Evolutionary conservation across 148 eudicot genomes (phyloP).

Genomic region (Linanthus parryae): DNA sequence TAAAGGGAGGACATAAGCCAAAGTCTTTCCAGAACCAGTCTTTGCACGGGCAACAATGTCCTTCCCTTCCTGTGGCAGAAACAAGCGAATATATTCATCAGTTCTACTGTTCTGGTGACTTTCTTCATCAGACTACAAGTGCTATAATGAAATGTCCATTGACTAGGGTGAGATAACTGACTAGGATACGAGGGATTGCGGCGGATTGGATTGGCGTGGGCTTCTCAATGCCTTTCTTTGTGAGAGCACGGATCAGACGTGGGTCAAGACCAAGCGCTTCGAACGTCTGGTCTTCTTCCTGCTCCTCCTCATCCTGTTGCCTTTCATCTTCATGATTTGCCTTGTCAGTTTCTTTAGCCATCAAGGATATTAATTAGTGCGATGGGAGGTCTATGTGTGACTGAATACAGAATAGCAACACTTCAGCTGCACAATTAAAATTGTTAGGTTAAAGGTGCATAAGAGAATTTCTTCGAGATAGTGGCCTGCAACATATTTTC

Average conservation of each 20-base stretch:
- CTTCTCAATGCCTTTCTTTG: conserved; percentile 45
- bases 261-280: conserved; percentile 69
- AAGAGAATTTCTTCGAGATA: no score
- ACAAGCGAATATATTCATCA: no score
- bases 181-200: conserved; percentile 77
- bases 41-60: conserved; percentile 95
- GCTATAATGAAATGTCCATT: background rate
- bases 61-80: conserved; percentile 64
- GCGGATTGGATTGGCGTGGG: conserved; percentile 81
- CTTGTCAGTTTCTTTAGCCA: conserved; percentile 2
- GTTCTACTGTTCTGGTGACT: no score
- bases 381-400: background rate
- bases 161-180: conserved; percentile 7
- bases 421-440: background rate
- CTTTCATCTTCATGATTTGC: background rate
- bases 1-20: conserved; percentile 83
- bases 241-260: conserved; percentile 69
- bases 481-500: no score
- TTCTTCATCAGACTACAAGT: no score
- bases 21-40: conserved; percentile 96
- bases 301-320: conserved; percentile 21
- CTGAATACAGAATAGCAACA: background rate
- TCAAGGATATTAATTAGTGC: background rate
- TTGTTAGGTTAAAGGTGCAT: background rate
- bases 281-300: conserved; percentile 52